phyloP scores from a whole-genome alignment of 148 eudicot species.

The Rhododendron ovatum region DNA sequence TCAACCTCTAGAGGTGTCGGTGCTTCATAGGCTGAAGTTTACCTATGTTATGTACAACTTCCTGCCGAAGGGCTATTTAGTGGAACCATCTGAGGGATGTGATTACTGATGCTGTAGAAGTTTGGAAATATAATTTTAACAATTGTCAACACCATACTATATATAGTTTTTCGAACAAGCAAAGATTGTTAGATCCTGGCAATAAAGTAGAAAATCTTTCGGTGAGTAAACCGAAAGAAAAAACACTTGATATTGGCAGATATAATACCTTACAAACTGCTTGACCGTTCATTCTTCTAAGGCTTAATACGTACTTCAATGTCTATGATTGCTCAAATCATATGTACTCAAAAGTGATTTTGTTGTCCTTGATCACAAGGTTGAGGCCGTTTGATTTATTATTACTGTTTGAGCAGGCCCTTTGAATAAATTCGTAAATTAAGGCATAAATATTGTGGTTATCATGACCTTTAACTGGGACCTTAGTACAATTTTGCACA shows the following conservation, averaged over 20 bases:
- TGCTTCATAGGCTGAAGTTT: not conserved
- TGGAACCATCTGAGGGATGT: not conserved
- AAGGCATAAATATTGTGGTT: not conserved
- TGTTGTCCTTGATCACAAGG: not conserved
- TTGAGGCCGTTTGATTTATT: not conserved
- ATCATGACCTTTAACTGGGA: not conserved
- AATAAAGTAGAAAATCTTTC: not conserved
- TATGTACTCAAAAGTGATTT: not conserved
- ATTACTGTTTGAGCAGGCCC: not conserved
- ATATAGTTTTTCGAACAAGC: not conserved
- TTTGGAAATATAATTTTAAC: not conserved
- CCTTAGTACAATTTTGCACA: not conserved
- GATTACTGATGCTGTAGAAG: not conserved
- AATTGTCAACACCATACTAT: not conserved
- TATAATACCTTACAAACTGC: not conserved
- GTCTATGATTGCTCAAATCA: not conserved
- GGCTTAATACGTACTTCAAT: not conserved
- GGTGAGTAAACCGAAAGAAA: not conserved
- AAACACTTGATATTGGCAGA: not conserved
- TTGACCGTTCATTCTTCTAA: not conserved
- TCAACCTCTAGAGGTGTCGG: too few species aligned
- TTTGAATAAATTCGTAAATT: not conserved
- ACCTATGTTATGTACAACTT: not conserved
- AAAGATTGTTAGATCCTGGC: not conserved
- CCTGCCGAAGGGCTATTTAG: not conserved